phyloP scores from a whole-genome alignment of 2,329 filamentous ascomycete genomes.

The Beauveria sp. region DNA sequence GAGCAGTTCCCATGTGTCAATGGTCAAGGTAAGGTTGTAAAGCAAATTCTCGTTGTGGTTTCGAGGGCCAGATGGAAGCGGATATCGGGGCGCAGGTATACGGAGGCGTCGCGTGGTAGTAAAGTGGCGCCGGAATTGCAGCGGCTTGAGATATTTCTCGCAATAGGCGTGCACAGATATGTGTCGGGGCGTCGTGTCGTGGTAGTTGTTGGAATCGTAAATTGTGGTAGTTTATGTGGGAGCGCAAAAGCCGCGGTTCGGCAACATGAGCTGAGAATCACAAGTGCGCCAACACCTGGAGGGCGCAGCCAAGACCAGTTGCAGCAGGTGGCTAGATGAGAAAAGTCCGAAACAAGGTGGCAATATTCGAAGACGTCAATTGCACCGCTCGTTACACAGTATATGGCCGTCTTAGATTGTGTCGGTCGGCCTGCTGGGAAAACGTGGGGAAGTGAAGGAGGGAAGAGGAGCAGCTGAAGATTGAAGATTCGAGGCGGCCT shows the following conservation, averaged over 20 bases:
- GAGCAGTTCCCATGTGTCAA: not conserved
- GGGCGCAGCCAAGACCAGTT: not conserved
- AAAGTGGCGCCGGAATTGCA: not conserved
- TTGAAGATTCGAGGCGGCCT: not conserved
- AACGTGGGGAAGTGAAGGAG: constrained; percentile 11
- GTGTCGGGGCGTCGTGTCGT: not conserved
- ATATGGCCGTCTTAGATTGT: not conserved
- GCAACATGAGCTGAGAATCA: not conserved
- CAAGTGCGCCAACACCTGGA: not conserved
- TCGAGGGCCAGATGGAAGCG: not conserved
- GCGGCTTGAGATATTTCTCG: not conserved
- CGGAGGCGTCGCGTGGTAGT: not conserved
- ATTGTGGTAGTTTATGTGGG: not conserved
- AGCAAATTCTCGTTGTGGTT: not conserved
- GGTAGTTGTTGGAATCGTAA: not conserved
- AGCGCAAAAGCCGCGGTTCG: constrained; percentile 7
- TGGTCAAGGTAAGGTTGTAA: not conserved
- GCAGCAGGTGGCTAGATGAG: not conserved
- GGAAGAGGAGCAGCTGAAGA: constrained; percentile 6
- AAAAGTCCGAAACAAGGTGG: not conserved
- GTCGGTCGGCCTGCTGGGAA: constrained; percentile 6
- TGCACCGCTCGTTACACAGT: not conserved
- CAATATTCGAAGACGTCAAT: not conserved
- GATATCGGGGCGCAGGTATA: not conserved
- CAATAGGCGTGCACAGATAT: not conserved